These are phyloP conservation scores for Myrmaecium sp. DNA, from an alignment of 2,329 filamentous ascomycete species.

Conservation along the genomic window DNA sequence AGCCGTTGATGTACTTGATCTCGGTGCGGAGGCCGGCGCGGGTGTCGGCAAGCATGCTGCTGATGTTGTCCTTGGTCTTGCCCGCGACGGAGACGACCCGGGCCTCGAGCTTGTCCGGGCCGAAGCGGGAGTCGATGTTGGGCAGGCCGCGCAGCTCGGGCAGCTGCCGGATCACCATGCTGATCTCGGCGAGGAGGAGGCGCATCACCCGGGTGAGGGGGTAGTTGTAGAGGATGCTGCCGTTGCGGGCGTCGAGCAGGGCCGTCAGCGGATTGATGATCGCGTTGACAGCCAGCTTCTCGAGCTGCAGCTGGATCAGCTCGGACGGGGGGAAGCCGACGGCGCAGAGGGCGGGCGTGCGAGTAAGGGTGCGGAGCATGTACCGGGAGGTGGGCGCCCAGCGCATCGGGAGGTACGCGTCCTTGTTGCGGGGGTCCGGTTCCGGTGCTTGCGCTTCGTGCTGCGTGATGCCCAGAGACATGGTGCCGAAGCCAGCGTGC, in stretches of 20 bases:
- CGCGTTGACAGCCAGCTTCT: slow-evolving; percentile 57
- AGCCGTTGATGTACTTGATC: slow-evolving; percentile 76
- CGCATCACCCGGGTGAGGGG: slow-evolving; percentile 49
- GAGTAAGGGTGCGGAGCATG: slow-evolving; percentile 46
- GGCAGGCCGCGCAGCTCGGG: slow-evolving; percentile 54
- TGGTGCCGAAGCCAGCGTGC: slow-evolving; percentile 42
- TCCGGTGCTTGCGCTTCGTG: slow-evolving; percentile 15
- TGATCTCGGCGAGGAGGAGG: slow-evolving; percentile 57
- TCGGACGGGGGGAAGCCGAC: slow-evolving; percentile 39
- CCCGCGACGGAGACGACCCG: slow-evolving; percentile 38
- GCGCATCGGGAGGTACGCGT: slow-evolving; percentile 9
- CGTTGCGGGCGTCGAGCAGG: slow-evolving; percentile 60
- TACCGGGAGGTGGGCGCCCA: slow-evolving; percentile 35
- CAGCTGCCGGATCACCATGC: slow-evolving; percentile 50
- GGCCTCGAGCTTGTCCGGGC: slow-evolving; percentile 43
- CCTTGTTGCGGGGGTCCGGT: slow-evolving; percentile 5
- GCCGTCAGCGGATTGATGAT: slow-evolving; percentile 71
- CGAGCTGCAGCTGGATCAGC: slow-evolving; percentile 59
- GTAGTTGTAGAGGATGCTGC: slow-evolving; percentile 50
- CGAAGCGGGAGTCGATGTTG: slow-evolving; percentile 41
- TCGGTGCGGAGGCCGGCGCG: slow-evolving; percentile 48
- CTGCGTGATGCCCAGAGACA: slow-evolving; percentile 36
- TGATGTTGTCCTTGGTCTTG: slow-evolving; percentile 39
- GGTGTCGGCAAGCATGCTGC: slow-evolving; percentile 52
- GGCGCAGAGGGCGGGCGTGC: slow-evolving; percentile 44